These are phyloP conservation scores for Saccharomyces cerevisiae DNA, from an alignment of 805 yeast species.

Conservation along the genomic window DNA sequence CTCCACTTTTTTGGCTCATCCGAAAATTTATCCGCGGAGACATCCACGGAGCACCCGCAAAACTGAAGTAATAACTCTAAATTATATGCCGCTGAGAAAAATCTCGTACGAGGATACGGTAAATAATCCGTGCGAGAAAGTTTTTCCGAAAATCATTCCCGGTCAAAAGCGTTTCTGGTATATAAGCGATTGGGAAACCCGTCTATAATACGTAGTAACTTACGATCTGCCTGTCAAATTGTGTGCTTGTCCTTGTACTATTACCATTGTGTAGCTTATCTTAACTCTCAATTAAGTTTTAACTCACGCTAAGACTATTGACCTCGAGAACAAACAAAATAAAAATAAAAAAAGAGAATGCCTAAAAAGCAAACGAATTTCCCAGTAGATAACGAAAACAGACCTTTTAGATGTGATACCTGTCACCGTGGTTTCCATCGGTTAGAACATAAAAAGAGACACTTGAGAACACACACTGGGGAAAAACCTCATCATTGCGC, in stretches of 20 bases:
- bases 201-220: background rate
- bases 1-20: background rate
- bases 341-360: background rate
- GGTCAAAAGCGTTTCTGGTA: background rate
- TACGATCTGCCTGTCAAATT: background rate
- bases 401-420: constrained; percentile 80
- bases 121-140: background rate
- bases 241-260: background rate
- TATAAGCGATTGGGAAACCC: background rate
- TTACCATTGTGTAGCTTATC: background rate
- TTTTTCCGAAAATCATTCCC: background rate
- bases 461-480: constrained; percentile 87
- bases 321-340: background rate
- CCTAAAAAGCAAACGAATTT: background rate
- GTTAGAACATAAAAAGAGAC: constrained; percentile 85
- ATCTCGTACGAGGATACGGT: background rate
- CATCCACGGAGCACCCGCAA: background rate
- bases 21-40: background rate
- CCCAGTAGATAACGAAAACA: constrained; percentile 21
- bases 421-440: constrained; percentile 84
- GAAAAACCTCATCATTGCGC: constrained; percentile 84
- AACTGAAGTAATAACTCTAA: background rate
- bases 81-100: background rate
- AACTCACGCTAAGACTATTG: background rate
- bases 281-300: background rate